phyloP scores from a whole-genome alignment of 2,329 filamentous ascomycete genomes.

The Trichoderma breve region DNA sequence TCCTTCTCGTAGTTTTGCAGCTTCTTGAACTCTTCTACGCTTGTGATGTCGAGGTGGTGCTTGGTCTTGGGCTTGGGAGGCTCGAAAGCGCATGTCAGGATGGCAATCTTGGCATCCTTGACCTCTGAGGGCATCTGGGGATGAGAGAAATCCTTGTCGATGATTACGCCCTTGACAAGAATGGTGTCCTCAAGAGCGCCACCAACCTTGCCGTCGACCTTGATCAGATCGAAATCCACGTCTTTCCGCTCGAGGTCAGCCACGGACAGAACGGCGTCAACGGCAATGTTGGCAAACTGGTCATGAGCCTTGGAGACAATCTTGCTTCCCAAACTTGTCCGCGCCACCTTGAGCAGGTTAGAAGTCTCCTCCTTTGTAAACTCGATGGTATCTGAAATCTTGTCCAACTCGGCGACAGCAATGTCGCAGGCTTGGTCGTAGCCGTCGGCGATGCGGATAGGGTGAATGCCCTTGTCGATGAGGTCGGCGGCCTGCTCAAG shows the following conservation, averaged over 20 bases:
- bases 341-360: slow-evolving; percentile 91
- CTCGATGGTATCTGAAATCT: slow-evolving; percentile 85
- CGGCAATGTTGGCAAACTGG: slow-evolving; percentile 95
- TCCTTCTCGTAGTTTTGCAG: slow-evolving; percentile 91
- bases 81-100: slow-evolving; percentile 96
- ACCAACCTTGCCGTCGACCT: slow-evolving; percentile 97
- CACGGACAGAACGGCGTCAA: slow-evolving; percentile 94
- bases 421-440: slow-evolving; percentile 98
- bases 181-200: slow-evolving; percentile 90
- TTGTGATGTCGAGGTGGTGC: slow-evolving; percentile 97
- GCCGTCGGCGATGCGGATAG: slow-evolving; percentile 96
- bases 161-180: slow-evolving; percentile 94
- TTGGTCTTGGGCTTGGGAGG: slow-evolving; percentile 99
- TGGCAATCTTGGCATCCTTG: slow-evolving; percentile 92
- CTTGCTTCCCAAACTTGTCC: slow-evolving; percentile 95
- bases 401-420: slow-evolving; percentile 86
- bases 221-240: slow-evolving; percentile 98
- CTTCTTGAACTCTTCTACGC: slow-evolving; percentile 97
- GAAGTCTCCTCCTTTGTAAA: slow-evolving; percentile 77
- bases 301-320: slow-evolving; percentile 99
- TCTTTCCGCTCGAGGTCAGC: slow-evolving; percentile 95
- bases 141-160: slow-evolving; percentile 99
- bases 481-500: slow-evolving; percentile 95
- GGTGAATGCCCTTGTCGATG: slow-evolving; percentile 99
- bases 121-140: slow-evolving; percentile 98